phyloP scores from a whole-genome alignment of 768 basidiomycete genomes.

The Agaricus blazei region DNA sequence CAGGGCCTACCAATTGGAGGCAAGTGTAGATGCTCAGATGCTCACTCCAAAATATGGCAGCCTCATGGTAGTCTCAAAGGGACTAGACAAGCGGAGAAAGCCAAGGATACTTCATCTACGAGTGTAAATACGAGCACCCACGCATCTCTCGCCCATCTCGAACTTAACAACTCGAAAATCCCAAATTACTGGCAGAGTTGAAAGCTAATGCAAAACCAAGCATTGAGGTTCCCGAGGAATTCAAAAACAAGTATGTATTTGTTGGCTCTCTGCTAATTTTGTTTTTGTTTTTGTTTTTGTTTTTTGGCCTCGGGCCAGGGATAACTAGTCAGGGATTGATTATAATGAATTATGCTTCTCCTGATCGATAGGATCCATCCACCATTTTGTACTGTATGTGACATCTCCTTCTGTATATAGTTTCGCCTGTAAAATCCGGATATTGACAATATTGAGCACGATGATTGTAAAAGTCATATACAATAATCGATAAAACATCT shows the following conservation, averaged over 20 bases:
- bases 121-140: conserved; percentile 79
- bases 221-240: conserved; percentile 87
- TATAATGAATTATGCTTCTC: not conserved
- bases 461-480: too few species aligned
- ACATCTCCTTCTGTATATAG: too few species aligned
- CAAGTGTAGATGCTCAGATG: too few species aligned
- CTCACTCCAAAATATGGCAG: conserved; percentile 10
- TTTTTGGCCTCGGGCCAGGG: not conserved
- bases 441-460: too few species aligned
- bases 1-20: too few species aligned
- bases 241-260: conserved; percentile 65
- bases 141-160: conserved; percentile 89
- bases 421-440: too few species aligned
- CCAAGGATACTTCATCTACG: conserved; percentile 84
- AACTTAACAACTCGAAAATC: conserved; percentile 81
- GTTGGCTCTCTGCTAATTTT: not conserved
- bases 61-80: too few species aligned
- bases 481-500: too few species aligned
- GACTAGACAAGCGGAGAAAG: too few species aligned
- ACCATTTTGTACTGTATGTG: too few species aligned
- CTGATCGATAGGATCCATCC: not conserved
- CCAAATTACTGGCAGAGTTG: conserved; percentile 58
- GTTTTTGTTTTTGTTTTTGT: not conserved
- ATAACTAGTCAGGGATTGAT: too few species aligned
- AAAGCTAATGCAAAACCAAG: conserved; percentile 69